Percentiles rank a stretch among this genome's conserved stretches.
Conservation (phyloP, 768 basidiomycete species). For the Psilocybe cyanescens region DNA sequence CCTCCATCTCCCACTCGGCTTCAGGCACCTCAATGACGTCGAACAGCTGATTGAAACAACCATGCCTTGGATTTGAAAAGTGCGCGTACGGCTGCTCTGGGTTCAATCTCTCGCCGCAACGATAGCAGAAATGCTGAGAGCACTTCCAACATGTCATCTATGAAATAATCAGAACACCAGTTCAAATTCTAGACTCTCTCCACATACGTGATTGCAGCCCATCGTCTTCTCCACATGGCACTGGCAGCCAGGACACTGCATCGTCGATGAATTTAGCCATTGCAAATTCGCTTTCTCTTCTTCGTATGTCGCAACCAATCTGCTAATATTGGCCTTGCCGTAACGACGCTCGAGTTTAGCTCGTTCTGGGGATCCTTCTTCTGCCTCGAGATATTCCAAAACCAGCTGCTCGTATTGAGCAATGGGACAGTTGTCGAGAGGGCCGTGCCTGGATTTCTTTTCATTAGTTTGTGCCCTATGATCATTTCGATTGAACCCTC, state of each 20-base stretch:
- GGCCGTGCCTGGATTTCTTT: conserved; percentile 70
- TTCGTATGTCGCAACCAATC: conserved; percentile 62
- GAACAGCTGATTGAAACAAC: conserved; percentile 71
- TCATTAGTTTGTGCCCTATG: conserved; percentile 3
- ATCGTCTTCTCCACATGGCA: conserved; percentile 74
- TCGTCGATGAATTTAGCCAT: conserved; percentile 75
- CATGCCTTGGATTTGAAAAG: conserved; percentile 55
- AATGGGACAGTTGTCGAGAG: conserved; percentile 70
- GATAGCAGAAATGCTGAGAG: conserved; percentile 79
- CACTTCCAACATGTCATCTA: conserved; percentile 86
- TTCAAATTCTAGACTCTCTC: conserved; percentile 2
- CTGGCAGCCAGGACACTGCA: conserved; percentile 72
- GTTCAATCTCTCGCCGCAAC: conserved; percentile 63
- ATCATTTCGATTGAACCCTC: conserved; percentile 18
- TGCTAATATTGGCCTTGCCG: conserved; percentile 62
- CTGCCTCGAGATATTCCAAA: conserved; percentile 63
- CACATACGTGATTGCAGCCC: conserved; percentile 88
- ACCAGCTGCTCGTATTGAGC: conserved; percentile 69
- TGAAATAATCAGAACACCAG: conserved; percentile 9
- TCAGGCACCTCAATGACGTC: conserved; percentile 48
- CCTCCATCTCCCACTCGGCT: conserved; percentile 48
- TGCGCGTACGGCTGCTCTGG: conserved; percentile 65
- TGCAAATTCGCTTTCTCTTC: conserved; percentile 77
- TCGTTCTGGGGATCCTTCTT: conserved; percentile 55
- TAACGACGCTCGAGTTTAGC: conserved; percentile 60